Evolutionary conservation across 2,329 filamentous ascomycete species (phyloP).

Genomic region (Fusarium haematococcum): DNA sequence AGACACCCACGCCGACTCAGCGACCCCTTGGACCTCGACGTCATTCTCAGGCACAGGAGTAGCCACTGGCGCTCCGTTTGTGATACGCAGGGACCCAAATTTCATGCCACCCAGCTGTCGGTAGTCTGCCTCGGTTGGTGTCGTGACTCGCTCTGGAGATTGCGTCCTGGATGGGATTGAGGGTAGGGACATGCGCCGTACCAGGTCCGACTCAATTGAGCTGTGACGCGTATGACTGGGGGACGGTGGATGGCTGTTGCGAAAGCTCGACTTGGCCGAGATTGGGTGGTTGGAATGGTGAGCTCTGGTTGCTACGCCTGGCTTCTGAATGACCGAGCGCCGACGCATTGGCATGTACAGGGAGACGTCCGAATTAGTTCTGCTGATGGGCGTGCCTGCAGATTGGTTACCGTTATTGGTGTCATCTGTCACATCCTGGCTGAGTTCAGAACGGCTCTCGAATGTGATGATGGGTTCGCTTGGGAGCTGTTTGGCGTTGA

Average conservation of each 20-base stretch:
- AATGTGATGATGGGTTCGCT: slow-evolving; percentile 25
- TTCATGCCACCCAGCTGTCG: slow-evolving; percentile 71
- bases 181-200: slow-evolving; percentile 52
- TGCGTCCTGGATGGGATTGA: slow-evolving; percentile 29
- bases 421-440: slow-evolving; percentile 39
- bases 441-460: slow-evolving; percentile 21
- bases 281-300: slow-evolving; percentile 38
- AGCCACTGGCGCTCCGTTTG: slow-evolving; percentile 66
- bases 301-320: slow-evolving; percentile 62
- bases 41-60: slow-evolving; percentile 52
- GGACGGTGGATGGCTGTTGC: slow-evolving; percentile 53
- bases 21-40: slow-evolving; percentile 12
- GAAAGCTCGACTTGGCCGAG: slow-evolving; percentile 49
- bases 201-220: slow-evolving; percentile 53
- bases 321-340: slow-evolving; percentile 61
- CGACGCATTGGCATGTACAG: slow-evolving; percentile 61
- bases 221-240: slow-evolving; percentile 53
- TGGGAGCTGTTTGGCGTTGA: slow-evolving; percentile 24
- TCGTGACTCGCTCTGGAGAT: slow-evolving; percentile 45
- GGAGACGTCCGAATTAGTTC: slow-evolving; percentile 60
- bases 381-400: slow-evolving; percentile 32
- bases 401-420: slow-evolving; percentile 36
- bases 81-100: slow-evolving; percentile 71
- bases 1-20: slow-evolving; percentile 8
- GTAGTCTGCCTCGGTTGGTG: slow-evolving; percentile 67